Evolutionary conservation across 305 asterid species (phyloP).

Genomic region (Caryopteris hybrid): DNA sequence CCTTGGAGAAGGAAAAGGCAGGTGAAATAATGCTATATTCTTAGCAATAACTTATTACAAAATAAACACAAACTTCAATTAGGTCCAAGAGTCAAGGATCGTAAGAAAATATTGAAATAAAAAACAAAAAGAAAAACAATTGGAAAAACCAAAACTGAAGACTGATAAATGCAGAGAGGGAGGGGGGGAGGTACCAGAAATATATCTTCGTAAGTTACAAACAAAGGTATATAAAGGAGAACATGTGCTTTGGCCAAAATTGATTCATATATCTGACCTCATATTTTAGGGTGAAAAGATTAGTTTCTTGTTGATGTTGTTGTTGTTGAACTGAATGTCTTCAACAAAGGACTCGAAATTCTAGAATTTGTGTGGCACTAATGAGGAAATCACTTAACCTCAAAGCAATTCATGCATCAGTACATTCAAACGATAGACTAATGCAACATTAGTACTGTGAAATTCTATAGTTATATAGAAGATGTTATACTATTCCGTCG

Average conservation of each 20-base stretch:
- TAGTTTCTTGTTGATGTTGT: background rate
- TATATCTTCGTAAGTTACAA: background rate
- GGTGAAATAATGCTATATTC: slow-evolving; percentile 10
- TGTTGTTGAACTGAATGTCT: background rate
- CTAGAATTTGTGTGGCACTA: no score
- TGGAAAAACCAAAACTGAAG: background rate
- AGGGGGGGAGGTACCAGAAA: background rate
- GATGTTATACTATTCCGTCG: no score
- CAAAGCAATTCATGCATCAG: no score
- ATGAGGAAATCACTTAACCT: background rate
- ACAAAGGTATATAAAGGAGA: background rate
- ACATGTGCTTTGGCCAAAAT: background rate
- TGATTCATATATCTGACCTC: background rate
- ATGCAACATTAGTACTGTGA: no score
- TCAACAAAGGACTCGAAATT: background rate
- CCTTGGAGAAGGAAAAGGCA: slow-evolving; percentile 9
- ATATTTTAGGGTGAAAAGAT: background rate
- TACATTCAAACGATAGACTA: no score
- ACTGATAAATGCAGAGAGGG: background rate
- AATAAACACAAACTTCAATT: background rate
- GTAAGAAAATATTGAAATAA: background rate
- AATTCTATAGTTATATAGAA: no score
- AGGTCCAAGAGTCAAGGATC: background rate
- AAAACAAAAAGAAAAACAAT: no score
- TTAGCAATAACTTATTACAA: background rate